phyloP scores from a whole-genome alignment of 2,329 filamentous ascomycete genomes.

The Thermoascus crustaceus region DNA sequence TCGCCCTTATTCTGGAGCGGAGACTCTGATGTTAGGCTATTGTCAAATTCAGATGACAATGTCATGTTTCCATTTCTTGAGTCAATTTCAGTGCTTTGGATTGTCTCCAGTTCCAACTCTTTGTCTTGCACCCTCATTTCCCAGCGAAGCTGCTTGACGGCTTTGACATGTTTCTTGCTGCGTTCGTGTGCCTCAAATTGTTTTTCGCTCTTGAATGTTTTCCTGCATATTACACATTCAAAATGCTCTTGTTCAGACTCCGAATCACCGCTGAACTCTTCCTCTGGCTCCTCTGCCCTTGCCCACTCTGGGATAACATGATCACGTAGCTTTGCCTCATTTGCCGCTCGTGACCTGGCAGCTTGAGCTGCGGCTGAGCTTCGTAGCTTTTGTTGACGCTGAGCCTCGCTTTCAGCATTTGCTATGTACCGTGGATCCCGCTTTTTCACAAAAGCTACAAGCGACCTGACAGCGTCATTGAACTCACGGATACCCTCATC shows the following conservation, averaged over 20 bases:
- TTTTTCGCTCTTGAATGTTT: constrained; percentile 78
- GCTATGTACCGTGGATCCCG: constrained; percentile 77
- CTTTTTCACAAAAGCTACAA: constrained; percentile 84
- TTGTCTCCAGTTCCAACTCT: constrained; percentile 28
- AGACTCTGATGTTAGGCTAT: background rate
- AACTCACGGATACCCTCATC: constrained; percentile 81
- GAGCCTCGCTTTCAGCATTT: constrained; percentile 67
- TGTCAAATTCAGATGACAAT: background rate
- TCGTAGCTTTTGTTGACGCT: constrained; percentile 69
- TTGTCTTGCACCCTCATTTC: constrained; percentile 78
- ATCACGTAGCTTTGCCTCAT: constrained; percentile 63
- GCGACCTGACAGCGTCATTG: constrained; percentile 80
- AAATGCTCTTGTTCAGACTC: constrained; percentile 48
- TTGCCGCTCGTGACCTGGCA: constrained; percentile 69
- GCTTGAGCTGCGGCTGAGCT: constrained; percentile 78
- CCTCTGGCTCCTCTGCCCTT: constrained; percentile 47
- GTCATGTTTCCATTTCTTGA: background rate
- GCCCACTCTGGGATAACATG: constrained; percentile 67
- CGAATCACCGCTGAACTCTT: constrained; percentile 40
- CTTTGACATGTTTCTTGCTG: constrained; percentile 93
- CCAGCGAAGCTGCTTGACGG: constrained; percentile 66
- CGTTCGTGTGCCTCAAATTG: constrained; percentile 87
- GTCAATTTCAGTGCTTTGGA: background rate
- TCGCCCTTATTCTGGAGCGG: background rate
- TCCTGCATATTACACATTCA: constrained; percentile 57